Conservation (phyloP, 2,329 filamentous ascomycete genomes). For the Cladophialophora chaetospira region DNA sequence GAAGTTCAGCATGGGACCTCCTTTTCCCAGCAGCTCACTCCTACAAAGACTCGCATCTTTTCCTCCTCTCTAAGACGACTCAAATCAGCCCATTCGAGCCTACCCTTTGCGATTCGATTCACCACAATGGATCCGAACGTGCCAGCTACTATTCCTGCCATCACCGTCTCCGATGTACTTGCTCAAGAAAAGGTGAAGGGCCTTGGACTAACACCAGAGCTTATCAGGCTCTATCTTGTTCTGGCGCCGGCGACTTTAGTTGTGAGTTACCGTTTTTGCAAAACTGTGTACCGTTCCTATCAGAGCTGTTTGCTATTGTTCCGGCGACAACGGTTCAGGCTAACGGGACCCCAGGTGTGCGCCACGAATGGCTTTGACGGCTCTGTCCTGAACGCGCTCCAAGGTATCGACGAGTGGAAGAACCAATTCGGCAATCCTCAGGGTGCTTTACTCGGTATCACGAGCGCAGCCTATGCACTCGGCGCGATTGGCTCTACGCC, state of each 20-base stretch:
- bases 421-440: constrained; percentile 39
- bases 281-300: too few relatives aligned
- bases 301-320: too few relatives aligned
- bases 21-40: too few relatives aligned
- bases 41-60: too few relatives aligned
- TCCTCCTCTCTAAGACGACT: too few relatives aligned
- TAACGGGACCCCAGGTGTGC: too few relatives aligned
- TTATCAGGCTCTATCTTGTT: constrained; percentile 52
- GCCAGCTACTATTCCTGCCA: not conserved
- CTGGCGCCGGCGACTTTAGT: constrained; percentile 63
- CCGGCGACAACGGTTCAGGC: too few relatives aligned
- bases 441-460: constrained; percentile 45
- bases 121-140: not conserved
- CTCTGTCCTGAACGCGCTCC: constrained; percentile 16
- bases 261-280: too few relatives aligned
- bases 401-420: constrained; percentile 6
- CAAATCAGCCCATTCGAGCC: not conserved
- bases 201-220: not conserved
- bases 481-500: constrained; percentile 51
- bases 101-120: not conserved
- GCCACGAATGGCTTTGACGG: constrained; percentile 39
- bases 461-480: constrained; percentile 59
- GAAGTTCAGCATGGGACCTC: too few relatives aligned
- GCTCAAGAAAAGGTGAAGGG: not conserved
- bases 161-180: constrained; percentile 3